phyloP scores from a whole-genome alignment of 2,329 filamentous ascomycete species.

The Trichoderma asperellum region DNA sequence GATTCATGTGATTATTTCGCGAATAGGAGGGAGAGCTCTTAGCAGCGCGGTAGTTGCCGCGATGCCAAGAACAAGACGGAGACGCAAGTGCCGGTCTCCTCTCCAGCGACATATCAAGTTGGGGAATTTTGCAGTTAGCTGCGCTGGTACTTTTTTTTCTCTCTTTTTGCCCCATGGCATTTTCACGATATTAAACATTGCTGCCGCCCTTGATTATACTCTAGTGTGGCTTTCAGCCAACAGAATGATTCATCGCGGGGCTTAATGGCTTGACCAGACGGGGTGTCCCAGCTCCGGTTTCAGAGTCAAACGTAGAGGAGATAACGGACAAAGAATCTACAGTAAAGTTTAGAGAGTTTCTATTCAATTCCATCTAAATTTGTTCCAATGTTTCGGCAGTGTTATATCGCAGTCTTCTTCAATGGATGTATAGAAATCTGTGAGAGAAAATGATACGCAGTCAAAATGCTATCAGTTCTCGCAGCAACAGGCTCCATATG shows the following conservation, averaged over 20 bases:
- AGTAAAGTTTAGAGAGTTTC: neutral
- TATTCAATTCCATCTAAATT: neutral
- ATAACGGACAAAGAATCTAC: neutral
- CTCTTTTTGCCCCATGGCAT: neutral
- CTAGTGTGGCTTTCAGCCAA: neutral
- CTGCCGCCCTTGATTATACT: neutral
- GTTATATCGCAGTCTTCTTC: neutral
- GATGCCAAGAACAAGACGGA: neutral
- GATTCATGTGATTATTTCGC: neutral
- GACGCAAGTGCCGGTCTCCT: neutral
- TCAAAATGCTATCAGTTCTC: neutral
- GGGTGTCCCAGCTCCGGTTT: neutral
- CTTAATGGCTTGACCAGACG: neutral
- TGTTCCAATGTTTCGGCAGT: too few species aligned
- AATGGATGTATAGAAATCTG: neutral
- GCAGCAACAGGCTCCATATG: neutral
- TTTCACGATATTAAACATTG: neutral
- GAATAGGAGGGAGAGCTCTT: neutral
- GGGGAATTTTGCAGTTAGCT: neutral
- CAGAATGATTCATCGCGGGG: neutral
- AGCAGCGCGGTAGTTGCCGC: neutral
- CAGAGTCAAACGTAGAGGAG: neutral
- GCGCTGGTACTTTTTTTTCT: neutral
- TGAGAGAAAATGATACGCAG: neutral
- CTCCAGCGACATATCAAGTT: neutral